phyloP scores from a whole-genome alignment of 768 basidiomycete genomes.

The Hypsizygus marmoreus region DNA sequence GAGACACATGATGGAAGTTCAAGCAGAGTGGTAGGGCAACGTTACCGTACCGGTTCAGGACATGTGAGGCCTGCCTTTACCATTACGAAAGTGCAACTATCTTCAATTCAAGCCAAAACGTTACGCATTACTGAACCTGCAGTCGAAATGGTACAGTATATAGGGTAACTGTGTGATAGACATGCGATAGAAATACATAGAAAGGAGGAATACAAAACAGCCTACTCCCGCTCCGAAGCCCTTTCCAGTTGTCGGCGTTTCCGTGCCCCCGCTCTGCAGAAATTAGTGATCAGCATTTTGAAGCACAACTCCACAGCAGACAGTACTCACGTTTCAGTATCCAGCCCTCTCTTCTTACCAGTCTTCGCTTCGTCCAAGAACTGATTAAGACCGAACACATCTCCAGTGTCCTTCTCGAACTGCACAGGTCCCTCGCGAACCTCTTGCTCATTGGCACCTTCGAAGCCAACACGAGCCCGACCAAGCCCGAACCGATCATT shows the following conservation, averaged over 20 bases:
- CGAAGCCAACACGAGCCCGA: conserved; percentile 81
- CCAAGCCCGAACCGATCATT: conserved; percentile 96
- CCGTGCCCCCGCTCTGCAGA: conserved; percentile 53
- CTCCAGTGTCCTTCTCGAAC: conserved; percentile 97
- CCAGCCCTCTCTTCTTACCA: conserved; percentile 88
- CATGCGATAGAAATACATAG: conserved; percentile 8
- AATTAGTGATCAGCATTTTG: conserved; percentile 3
- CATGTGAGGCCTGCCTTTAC: too few species aligned
- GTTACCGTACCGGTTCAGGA: too few species aligned
- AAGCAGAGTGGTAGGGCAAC: too few species aligned
- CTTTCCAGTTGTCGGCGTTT: conserved; percentile 72
- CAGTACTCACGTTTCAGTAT: conserved; percentile 65
- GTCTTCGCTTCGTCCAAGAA: conserved; percentile 97
- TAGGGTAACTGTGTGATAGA: not conserved
- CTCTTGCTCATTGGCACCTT: conserved; percentile 86
- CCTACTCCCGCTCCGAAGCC: conserved; percentile 45
- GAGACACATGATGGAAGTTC: too few species aligned
- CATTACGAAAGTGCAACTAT: too few species aligned
- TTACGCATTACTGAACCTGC: not conserved
- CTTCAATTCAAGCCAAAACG: too few species aligned
- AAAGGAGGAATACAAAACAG: conserved; percentile 6
- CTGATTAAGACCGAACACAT: conserved; percentile 95
- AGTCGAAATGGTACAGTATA: not conserved
- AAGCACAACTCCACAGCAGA: not conserved
- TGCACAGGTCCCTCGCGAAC: conserved; percentile 92